phyloP scores from a whole-genome alignment of 805 yeast genomes.

The Metahyphopichia silvanorum region DNA sequence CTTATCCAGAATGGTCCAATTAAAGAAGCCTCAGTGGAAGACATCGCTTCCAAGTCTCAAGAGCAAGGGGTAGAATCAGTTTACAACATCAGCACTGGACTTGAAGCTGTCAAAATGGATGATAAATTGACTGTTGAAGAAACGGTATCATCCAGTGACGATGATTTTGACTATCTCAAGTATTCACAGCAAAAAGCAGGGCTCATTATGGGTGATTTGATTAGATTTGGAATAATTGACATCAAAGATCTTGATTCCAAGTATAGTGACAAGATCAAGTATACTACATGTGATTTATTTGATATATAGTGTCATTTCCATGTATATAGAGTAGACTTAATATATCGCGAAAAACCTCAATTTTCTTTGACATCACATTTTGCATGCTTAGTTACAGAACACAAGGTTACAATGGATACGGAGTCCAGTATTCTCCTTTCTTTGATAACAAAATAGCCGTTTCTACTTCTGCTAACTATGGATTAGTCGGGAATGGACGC shows the following conservation, averaged over 20 bases:
- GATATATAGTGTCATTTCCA: conserved; percentile 10
- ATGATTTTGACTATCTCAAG: conserved; percentile 72
- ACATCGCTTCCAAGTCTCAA: conserved; percentile 18
- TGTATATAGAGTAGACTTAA: too few relatives aligned
- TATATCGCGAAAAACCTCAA: too few relatives aligned
- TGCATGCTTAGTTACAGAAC: conserved; percentile 80
- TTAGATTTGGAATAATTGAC: conserved; percentile 51
- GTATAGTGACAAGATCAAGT: conserved; percentile 29
- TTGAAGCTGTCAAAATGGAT: conserved; percentile 46
- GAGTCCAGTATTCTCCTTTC: conserved; percentile 86
- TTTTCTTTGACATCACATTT: too few relatives aligned
- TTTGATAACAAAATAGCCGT: conserved; percentile 87
- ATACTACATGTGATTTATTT: conserved; percentile 32
- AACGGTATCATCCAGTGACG: conserved; percentile 42
- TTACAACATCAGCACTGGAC: conserved; percentile 45
- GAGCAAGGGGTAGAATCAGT: conserved; percentile 39
- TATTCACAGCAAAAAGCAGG: conserved; percentile 76
- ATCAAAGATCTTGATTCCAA: conserved; percentile 23
- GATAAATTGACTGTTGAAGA: conserved; percentile 25
- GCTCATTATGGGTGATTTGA: conserved; percentile 70
- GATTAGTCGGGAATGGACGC: conserved; percentile 91
- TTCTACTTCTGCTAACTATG: conserved; percentile 89
- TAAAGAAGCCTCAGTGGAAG: conserved; percentile 10
- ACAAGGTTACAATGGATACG: conserved; percentile 80
- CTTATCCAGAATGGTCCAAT: conserved; percentile 67